phyloP scores from a whole-genome alignment of 495 filamentous ascomycete genomes.

The Umbilicaria muhlenbergii region DNA sequence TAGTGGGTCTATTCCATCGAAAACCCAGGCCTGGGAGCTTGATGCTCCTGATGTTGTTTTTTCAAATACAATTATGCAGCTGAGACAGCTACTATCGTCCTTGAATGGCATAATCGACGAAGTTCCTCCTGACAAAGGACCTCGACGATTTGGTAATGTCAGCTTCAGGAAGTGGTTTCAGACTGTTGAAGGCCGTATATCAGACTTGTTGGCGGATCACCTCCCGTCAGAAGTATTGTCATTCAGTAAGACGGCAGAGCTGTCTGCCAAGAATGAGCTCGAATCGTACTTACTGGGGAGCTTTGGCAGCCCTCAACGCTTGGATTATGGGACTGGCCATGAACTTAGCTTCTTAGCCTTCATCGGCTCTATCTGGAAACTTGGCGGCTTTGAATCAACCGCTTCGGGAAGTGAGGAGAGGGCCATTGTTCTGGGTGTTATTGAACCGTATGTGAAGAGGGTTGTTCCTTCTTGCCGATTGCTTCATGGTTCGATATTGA shows the following conservation, averaged over 20 bases:
- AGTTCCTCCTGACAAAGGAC: conserved; percentile 69
- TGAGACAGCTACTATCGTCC: conserved; percentile 44
- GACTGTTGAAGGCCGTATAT: conserved; percentile 41
- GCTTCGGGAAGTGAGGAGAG: conserved; percentile 46
- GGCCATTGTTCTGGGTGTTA: conserved; percentile 60
- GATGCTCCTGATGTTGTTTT: conserved; percentile 29
- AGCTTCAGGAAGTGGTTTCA: conserved; percentile 74
- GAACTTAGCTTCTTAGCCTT: conserved; percentile 92
- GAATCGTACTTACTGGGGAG: conserved; percentile 66
- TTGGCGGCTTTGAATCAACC: conserved; percentile 50
- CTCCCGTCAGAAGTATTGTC: conserved; percentile 36
- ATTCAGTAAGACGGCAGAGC: conserved; percentile 12
- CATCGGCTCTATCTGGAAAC: conserved; percentile 76
- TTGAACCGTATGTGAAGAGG: conserved; percentile 51
- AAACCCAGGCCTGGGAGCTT: conserved; percentile 37
- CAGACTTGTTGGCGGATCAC: conserved; percentile 42
- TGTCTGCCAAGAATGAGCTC: conserved; percentile 47
- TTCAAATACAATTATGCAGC: conserved; percentile 43
- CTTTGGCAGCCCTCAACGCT: conserved; percentile 74
- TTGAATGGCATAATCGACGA: conserved; percentile 56
- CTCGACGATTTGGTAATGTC: conserved; percentile 80
- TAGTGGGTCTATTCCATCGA: conserved; percentile 7
- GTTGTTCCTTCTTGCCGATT: neutral
- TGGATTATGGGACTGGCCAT: conserved; percentile 95
- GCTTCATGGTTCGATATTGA: neutral